phyloP scores from a whole-genome alignment of 1,284 basidiomycete genomes.

The Boletus calvinii region DNA sequence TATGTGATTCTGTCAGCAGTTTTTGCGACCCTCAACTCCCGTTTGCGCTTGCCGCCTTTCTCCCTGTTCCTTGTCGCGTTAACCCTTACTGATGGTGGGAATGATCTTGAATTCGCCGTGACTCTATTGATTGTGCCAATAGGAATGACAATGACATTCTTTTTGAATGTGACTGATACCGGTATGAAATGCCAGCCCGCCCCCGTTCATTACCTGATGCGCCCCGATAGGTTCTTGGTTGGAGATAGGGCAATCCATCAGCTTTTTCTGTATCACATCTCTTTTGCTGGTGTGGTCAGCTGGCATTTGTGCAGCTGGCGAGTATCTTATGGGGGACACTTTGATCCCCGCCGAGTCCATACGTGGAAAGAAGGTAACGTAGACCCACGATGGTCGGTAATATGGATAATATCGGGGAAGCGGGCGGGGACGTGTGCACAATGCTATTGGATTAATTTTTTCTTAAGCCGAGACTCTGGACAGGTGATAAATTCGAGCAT shows the following conservation, averaged over 20 bases:
- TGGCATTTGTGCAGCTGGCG: slow-evolving; percentile 68
- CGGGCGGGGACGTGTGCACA: slow-evolving; percentile 6
- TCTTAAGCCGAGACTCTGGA: background rate
- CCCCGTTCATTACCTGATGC: slow-evolving; percentile 17
- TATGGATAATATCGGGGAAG: slow-evolving; percentile 1
- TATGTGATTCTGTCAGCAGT: slow-evolving; percentile 72
- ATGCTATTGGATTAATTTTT: background rate
- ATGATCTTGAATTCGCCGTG: background rate
- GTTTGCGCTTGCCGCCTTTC: slow-evolving; percentile 69
- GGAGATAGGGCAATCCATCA: slow-evolving; percentile 88
- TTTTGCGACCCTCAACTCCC: slow-evolving; percentile 67
- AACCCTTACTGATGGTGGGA: slow-evolving; percentile 69
- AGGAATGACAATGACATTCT: slow-evolving; percentile 83
- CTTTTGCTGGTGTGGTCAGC: slow-evolving; percentile 78
- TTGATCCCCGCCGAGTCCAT: slow-evolving; percentile 22
- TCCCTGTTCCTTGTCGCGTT: slow-evolving; percentile 75
- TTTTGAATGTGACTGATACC: slow-evolving; percentile 80
- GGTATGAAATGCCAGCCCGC: slow-evolving; percentile 40
- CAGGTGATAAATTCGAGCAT: background rate
- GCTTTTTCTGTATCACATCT: slow-evolving; percentile 85
- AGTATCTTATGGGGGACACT: slow-evolving; percentile 53
- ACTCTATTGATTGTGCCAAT: slow-evolving; percentile 8
- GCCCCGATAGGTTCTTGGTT: slow-evolving; percentile 69
- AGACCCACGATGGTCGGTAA: slow-evolving; percentile 28
- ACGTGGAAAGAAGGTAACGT: slow-evolving; percentile 25